Evolutionary conservation across 2,329 filamentous ascomycete species (phyloP).

Genomic region (Geosmithia flava): DNA sequence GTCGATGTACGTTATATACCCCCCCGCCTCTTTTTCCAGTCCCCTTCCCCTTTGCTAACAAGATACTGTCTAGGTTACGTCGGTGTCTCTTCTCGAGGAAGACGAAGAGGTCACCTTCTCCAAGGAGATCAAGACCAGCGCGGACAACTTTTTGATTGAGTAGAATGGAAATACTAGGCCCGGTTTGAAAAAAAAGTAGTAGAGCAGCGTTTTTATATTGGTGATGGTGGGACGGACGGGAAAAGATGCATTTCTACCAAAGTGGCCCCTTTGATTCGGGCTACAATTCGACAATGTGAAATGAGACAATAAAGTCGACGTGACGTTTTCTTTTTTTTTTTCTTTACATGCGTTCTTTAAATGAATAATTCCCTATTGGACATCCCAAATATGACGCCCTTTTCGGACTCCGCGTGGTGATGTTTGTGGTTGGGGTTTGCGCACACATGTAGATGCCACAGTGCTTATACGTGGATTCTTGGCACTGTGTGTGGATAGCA

Average conservation of each 20-base stretch:
- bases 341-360: no score
- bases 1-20: constrained; percentile 65
- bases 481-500: not conserved
- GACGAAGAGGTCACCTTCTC: constrained; percentile 71
- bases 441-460: not conserved
- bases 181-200: constrained; percentile 2
- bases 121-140: constrained; percentile 66
- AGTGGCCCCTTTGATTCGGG: not conserved
- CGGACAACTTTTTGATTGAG: constrained; percentile 67
- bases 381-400: no score
- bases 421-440: no score
- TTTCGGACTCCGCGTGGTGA: no score
- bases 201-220: not conserved
- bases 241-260: not conserved
- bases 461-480: not conserved
- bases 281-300: not conserved
- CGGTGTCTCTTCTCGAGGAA: constrained; percentile 61
- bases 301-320: not conserved
- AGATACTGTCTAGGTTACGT: constrained; percentile 35
- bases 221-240: not conserved
- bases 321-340: no score
- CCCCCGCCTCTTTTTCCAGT: not conserved
- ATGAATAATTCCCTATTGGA: no score
- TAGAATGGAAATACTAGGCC: constrained; percentile 27
- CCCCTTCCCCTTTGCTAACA: constrained; percentile 10